Base-by-base conservation (phyloP, 2,329 filamentous ascomycete species). In the Colletotrichum liaoningense region DNA sequence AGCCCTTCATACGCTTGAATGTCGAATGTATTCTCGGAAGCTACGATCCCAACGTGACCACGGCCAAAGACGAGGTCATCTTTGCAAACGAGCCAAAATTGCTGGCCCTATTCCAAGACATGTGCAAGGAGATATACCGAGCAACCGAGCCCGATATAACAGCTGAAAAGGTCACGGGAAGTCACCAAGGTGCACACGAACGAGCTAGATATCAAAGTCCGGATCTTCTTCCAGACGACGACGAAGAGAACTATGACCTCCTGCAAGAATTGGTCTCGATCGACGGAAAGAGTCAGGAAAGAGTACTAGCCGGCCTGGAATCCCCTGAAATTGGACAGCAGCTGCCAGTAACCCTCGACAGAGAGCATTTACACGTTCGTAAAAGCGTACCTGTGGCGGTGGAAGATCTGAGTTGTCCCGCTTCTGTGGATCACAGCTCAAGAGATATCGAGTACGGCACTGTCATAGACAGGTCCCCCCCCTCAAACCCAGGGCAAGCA, bases 11-110 rank as follows among this genome's bases (percentile, higher is more conserved):
- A 54, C 86, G 86, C 54, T 81, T 95, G 49, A 88, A 91, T 69
- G 90, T 95, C 35, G 80, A 79, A 16, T 95, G 93, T 77, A 87
- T 90, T 0, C 79, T 83, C 1, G 86, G 87, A 33, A 91, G 86
- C 71, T 95, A 95, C 77, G 93, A 95, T 81, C 85, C 88, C 1
- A 95, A 95, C 76, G 81, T 95, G 6, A 91, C 94, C 73, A 89
- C 93, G 4, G 85, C 90, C 4, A 95, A 95, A 79, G 90, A 94
- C 69, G 90, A 94, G 77, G 87, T 95, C 2, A 78, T 94, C 1
- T 95, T 95, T 77, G 84, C 84, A 5, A 84, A 94, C 63, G 88
- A 91, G 74, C 60, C 80, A 2, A 62, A 66, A 2, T 57, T 90
- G 0, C 75, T 89, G 2, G 76, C 82, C n/a, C 80, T 84, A 22